Base-by-base conservation (phyloP, 305 asterid genomes). In the Fraxinus paxiana region DNA sequence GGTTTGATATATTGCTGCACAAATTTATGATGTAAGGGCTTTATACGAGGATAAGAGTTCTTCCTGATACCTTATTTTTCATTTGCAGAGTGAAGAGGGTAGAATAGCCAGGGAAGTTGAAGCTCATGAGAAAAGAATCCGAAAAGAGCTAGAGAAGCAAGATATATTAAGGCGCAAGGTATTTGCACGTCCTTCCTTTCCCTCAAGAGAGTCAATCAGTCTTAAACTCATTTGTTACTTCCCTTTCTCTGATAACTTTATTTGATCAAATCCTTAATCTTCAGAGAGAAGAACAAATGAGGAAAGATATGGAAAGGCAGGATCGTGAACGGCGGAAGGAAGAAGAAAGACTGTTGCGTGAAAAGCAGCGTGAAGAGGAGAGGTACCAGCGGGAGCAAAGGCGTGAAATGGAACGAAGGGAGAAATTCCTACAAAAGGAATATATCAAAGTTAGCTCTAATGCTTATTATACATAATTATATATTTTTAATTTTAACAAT, bases 91-190 rank as follows among this genome's bases (percentile, higher is more conserved):
- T 69, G 97, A 93, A 84, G 98, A 92, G 88, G 97, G 92, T 77
- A 88, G 95, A 86, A 90, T 95, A 73, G 94, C 96, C 73, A 93
- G 90, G 86, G 98, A 95, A 84, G 94, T 91, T 72, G 93, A 91
- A 83, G 94, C 93, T 79, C 94, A 95, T 82, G 98, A 95, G 88
- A 95, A 93, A 85, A 92, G 89, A 88, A 90, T 91, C 77, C 83
- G 96, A 70, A 95, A 92, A 84, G 98, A 95, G 87, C 91, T 93
- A 31, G 98, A 92, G 90, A 94, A 91, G 84, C 98, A 95, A 86
- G 97, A 92, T 81, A 67, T 92, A 26, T 82, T 93, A 80, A 88
- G 91, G 85, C 88, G 90, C 89, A 95, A 90, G 97, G 98, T 93
- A 78, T 74, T 70, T 80, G 41, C 83, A 4, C 30, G 46, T 33